A percentile compares a stretch with the other conserved stretches of the same genome.
phyloP scores from a whole-genome alignment of 2,329 filamentous ascomycete genomes.

The Pseudogymnoascus sp. region DNA sequence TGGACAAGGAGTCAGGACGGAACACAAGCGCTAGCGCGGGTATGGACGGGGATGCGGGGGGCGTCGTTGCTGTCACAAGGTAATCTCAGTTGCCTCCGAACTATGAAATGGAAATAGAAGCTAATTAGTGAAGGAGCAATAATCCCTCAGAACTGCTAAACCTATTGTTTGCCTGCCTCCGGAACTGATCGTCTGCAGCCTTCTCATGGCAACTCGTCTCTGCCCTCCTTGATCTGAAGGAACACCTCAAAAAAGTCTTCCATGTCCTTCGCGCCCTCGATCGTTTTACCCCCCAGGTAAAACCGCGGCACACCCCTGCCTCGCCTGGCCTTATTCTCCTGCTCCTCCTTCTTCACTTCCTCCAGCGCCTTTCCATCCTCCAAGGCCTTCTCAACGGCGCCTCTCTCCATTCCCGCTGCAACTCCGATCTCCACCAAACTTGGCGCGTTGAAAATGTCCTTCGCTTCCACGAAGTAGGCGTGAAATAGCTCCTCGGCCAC shows the following conservation, averaged over 20 bases:
- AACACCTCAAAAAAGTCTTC: background rate
- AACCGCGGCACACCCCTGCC: background rate
- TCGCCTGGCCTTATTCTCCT: constrained; percentile 38
- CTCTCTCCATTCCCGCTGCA: constrained; percentile 36
- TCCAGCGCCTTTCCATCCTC: constrained; percentile 43
- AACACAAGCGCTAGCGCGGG: too few species aligned
- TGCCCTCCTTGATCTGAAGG: constrained; percentile 21
- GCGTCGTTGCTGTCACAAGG: background rate
- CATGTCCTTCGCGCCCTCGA: background rate
- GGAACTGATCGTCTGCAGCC: constrained; percentile 66
- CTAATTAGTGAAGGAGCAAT: background rate
- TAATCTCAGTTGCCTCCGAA: background rate
- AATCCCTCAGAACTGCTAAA: constrained; percentile 63
- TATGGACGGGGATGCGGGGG: too few species aligned
- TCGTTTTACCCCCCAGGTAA: background rate
- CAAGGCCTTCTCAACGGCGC: constrained; percentile 45
- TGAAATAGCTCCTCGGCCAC: constrained; percentile 56
- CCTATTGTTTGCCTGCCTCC: constrained; percentile 57
- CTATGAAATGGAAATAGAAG: background rate
- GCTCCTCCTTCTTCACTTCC: constrained; percentile 44
- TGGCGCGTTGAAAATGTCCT: constrained; percentile 49
- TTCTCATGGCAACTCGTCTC: constrained; percentile 39
- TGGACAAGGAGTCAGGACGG: too few species aligned
- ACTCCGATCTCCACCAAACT: background rate
- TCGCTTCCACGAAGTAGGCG: constrained; percentile 56